Percentiles rank a stretch among this genome's conserved stretches.
These are phyloP conservation scores for Astrothelium macrocarpum DNA, from an alignment of 495 filamentous ascomycete genomes.

Conservation along the genomic window DNA sequence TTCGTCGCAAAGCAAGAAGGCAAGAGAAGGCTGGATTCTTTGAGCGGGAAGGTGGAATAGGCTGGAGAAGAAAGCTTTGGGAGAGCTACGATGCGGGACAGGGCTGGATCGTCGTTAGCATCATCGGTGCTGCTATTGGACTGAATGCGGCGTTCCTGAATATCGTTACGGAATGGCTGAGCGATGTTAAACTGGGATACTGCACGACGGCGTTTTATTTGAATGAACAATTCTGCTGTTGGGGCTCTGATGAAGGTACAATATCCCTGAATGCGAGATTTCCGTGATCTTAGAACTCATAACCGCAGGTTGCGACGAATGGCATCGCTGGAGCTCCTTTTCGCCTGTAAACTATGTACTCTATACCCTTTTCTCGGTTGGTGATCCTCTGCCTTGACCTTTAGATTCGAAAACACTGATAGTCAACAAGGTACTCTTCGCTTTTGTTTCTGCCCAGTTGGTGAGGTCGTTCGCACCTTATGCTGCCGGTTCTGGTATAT, in stretches of 20 bases:
- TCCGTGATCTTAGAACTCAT: conserved; percentile 19
- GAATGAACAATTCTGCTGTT: conserved; percentile 97
- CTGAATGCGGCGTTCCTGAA: conserved; percentile 89
- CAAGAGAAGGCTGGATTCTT: conserved; percentile 67
- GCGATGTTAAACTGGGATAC: conserved; percentile 88
- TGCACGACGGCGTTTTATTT: conserved; percentile 94
- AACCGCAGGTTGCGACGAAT: conserved; percentile 65
- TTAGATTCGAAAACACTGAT: neutral
- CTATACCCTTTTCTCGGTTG: conserved; percentile 82
- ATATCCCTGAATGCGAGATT: neutral
- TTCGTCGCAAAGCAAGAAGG: conserved; percentile 64
- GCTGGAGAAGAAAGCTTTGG: conserved; percentile 73
- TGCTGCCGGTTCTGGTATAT: conserved; percentile 93
- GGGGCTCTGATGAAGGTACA: conserved; percentile 82
- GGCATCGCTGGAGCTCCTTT: conserved; percentile 79
- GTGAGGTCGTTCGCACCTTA: conserved; percentile 95
- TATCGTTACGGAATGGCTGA: conserved; percentile 94
- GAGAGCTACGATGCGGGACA: conserved; percentile 94
- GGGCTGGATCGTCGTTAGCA: conserved; percentile 94
- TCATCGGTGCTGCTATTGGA: conserved; percentile 88
- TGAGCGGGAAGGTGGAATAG: conserved; percentile 57
- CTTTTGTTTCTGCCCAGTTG: conserved; percentile 69
- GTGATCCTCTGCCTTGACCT: conserved; percentile 11
- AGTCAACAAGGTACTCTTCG: conserved; percentile 57
- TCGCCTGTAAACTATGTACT: conserved; percentile 74